Percentiles rank a stretch among this genome's conserved stretches.
Evolutionary conservation across 1,284 basidiomycete genomes (phyloP).

Genomic region (Fomitopsis betulina): DNA sequence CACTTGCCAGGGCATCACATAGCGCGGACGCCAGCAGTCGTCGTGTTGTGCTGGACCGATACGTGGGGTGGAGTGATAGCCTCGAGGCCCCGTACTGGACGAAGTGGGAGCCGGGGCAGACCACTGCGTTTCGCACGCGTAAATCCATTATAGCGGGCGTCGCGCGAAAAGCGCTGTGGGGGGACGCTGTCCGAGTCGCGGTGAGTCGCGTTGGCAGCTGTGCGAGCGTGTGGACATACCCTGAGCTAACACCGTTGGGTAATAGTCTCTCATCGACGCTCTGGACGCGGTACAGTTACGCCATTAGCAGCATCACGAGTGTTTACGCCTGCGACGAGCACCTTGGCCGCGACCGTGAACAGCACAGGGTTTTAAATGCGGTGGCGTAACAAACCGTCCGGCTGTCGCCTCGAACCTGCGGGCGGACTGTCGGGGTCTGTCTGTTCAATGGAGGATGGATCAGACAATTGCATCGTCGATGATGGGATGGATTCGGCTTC

Average conservation of each 20-base stretch:
- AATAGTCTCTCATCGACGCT: conserved; percentile 8
- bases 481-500: not conserved
- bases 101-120: conserved; percentile 6
- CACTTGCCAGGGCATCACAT: not conserved
- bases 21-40: conserved; percentile 1
- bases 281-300: conserved; percentile 4
- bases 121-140: conserved; percentile 12
- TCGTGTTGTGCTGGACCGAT: conserved; percentile 13
- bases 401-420: not conserved
- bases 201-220: conserved; percentile 6
- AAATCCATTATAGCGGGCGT: conserved; percentile 9
- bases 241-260: not conserved
- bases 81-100: conserved; percentile 17
- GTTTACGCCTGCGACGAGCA: not conserved
- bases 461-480: not conserved
- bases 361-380: not conserved
- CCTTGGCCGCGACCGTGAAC: not conserved
- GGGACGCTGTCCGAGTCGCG: not conserved
- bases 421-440: not conserved
- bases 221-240: not conserved
- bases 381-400: not conserved
- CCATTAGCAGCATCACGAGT: not conserved
- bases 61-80: conserved; percentile 11
- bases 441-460: not conserved
- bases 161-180: conserved; percentile 4